Evolutionary conservation across 768 basidiomycete species (phyloP).

Genomic region (Russula earlei): DNA sequence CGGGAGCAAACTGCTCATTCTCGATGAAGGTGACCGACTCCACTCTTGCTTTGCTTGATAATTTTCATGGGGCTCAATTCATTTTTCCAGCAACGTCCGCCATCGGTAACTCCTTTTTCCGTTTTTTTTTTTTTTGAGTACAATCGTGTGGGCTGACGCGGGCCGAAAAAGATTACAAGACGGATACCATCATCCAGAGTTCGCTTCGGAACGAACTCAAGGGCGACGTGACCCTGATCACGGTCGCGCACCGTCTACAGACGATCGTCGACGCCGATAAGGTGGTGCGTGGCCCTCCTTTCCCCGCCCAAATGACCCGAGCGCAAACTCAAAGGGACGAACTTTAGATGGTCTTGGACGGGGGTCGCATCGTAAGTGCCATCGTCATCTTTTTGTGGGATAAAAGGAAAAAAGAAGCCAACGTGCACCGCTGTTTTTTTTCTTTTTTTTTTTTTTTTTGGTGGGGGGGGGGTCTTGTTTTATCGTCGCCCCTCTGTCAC

Average conservation of each 20-base stretch:
- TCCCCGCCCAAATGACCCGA: background rate
- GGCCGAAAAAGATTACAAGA: slow-evolving; percentile 38
- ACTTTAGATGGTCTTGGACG: slow-evolving; percentile 35
- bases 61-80: background rate
- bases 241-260: slow-evolving; percentile 48
- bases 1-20: slow-evolving; percentile 45
- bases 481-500: too few relatives aligned
- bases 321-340: background rate
- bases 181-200: slow-evolving; percentile 47
- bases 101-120: slow-evolving; percentile 28
- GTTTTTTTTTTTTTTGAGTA: background rate
- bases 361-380: slow-evolving; percentile 31
- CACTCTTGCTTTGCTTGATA: background rate
- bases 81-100: slow-evolving; percentile 34
- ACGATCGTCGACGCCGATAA: slow-evolving; percentile 57
- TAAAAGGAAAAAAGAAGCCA: too few relatives aligned
- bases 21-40: slow-evolving; percentile 40
- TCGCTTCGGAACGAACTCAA: slow-evolving; percentile 40
- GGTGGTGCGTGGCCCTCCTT: slow-evolving; percentile 30
- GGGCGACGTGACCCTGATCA: slow-evolving; percentile 41
- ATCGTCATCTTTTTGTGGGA: too few relatives aligned
- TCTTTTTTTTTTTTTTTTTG: too few relatives aligned
- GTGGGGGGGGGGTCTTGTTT: too few relatives aligned
- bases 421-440: too few relatives aligned
- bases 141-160: background rate